Percentiles rank a stretch among this genome's conserved stretches.
Evolutionary conservation across 2,329 filamentous ascomycete genomes (phyloP).

Genomic region (Botrytis elliptica): DNA sequence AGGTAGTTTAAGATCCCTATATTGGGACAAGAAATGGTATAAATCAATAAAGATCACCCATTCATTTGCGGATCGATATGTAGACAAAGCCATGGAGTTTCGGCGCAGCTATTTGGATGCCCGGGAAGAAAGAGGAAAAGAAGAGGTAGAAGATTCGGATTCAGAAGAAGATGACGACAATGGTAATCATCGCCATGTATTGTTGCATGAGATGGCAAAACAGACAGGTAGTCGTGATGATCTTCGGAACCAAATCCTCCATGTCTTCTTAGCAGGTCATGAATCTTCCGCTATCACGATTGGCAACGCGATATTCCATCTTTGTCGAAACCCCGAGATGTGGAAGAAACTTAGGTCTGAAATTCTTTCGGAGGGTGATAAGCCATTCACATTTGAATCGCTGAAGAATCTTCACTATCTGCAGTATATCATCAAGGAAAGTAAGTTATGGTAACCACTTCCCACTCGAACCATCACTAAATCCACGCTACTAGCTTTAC

Average conservation of each 20-base stretch:
- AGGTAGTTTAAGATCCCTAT: background rate
- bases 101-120: background rate
- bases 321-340: background rate
- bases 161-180: background rate
- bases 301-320: background rate
- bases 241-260: background rate
- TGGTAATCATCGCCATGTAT: background rate
- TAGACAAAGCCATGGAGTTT: background rate
- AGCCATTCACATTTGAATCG: background rate
- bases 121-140: background rate
- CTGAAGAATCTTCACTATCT: background rate
- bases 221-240: background rate
- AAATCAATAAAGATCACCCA: background rate
- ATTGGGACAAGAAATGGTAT: background rate
- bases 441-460: background rate
- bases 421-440: background rate
- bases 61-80: background rate
- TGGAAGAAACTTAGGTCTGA: conserved; percentile 1
- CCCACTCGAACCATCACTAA: background rate
- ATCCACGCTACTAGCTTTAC: background rate
- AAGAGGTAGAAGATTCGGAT: background rate
- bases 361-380: background rate
- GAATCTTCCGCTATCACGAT: background rate
- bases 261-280: background rate
- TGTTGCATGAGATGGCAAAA: conserved; percentile 4